phyloP scores from a whole-genome alignment of 352 stramenopile species.

The Ophiocytium majus region DNA sequence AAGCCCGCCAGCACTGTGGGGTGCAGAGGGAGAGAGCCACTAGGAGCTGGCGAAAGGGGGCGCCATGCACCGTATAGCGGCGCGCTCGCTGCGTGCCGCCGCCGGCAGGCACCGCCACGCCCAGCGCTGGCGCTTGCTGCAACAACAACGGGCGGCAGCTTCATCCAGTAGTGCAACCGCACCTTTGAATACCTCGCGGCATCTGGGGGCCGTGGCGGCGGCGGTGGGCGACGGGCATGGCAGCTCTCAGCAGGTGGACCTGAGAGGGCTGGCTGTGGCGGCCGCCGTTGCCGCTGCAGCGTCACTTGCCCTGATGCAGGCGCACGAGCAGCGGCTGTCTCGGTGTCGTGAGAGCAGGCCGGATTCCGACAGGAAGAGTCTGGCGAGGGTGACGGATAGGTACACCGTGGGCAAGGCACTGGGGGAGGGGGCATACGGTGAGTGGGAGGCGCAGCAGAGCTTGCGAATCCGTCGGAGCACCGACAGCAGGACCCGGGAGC shows the following conservation, averaged over 20 bases:
- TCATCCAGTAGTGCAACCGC: neutral
- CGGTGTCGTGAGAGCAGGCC: neutral
- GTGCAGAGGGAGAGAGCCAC: too few species aligned
- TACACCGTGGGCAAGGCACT: conserved; percentile 21
- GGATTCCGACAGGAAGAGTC: neutral
- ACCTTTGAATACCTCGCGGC: neutral
- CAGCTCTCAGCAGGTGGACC: neutral
- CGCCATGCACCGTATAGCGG: neutral
- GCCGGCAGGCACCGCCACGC: neutral
- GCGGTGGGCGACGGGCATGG: neutral
- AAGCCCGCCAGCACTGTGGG: neutral
- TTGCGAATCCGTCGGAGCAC: too few species aligned
- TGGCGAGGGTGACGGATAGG: conserved; percentile 10
- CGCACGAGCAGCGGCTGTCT: neutral
- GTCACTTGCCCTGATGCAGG: neutral
- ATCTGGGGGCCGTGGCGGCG: neutral
- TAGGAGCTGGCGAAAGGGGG: too few species aligned
- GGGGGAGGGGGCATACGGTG: conserved; percentile 21
- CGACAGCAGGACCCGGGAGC: too few species aligned
- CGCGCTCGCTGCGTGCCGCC: neutral
- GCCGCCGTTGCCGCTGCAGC: neutral
- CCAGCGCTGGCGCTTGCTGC: neutral
- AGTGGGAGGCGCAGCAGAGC: too few species aligned
- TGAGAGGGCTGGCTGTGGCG: neutral
- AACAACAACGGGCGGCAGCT: too few species aligned